Evolutionary conservation across 2,329 filamentous ascomycete species (phyloP), one percentile per base, ranked within the genome.

Genomic region (Cordyceps cateniannulata): DNA sequence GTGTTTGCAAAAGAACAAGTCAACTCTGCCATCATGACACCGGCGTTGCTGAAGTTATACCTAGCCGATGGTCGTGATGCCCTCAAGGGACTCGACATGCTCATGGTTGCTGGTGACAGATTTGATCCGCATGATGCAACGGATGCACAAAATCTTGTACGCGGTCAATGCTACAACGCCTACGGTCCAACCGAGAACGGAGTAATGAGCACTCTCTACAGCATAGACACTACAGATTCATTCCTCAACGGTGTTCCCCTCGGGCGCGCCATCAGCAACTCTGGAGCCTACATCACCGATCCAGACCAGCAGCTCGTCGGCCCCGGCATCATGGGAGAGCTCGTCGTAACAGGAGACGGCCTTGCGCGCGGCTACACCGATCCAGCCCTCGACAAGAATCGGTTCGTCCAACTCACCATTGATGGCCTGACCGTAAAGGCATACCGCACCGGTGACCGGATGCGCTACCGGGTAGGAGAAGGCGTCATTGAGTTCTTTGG

Each of bases 61-160:
- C 49, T 64, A 2, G 66, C 68, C 18, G 71, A 75, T 48, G 71
- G 74, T 62, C 72, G 72, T 25, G 71, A 68, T 3, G 71, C 70
- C 2, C 67, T 76, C 14, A 64, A 68, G 45, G 63, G 66, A 29
- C 73, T 74, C 40, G 73, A 72, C 24, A 70, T 71, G 53, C 68
- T 76, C 2, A 73, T 72, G 47, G 66, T 72, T n/a, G 70, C 71
- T 8, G 73, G 72, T 1, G 73, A 76, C 3, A 16, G 50, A 3
- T 54, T 64, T 14, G 49, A 59, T 16, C 35, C 51, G 2, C 56
- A 49, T 3, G 62, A 62, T 10, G 63, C 62, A 1, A 24, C 35
- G 20, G 18, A 58, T 6, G 53, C 62, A 16, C 44, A 48, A 10
- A 24, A 12, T 2, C 48, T 63, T 5, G 27, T 63, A n/a, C 44